Base-by-base conservation (phyloP, 179 eudicot genomes). In the Gypsophila paniculata region DNA sequence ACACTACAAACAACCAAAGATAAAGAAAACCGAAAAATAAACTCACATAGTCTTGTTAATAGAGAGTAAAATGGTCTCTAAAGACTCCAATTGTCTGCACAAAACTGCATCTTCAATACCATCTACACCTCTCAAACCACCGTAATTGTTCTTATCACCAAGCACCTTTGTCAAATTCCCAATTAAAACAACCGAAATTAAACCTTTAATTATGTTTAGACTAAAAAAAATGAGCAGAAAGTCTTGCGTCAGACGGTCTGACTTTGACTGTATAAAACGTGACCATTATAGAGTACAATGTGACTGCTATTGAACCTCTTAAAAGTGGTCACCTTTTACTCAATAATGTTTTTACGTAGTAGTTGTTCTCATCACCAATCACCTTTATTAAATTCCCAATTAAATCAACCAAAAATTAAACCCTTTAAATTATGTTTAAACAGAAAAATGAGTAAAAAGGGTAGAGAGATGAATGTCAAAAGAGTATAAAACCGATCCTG, bases 31-130 rank as follows among this genome's bases (percentile, higher is more conserved):
- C 15, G 55, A 22, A n/a, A 3, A 18, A 9, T 6, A 36, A 32
- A 52, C 63, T 64, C 53, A 91, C 97, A 90, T 70, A 15, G 93
- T 87, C 68, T 83, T 83, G 36, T 77, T 85, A 67, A 84, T 80
- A 2, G 90, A 85, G 32, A 70, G 74, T 76, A 90, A 70, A 81
- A 82, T 87, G 53, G 21, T 81, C 63, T 84, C 89, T 70, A 95
- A 70, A 15, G 96, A 82, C 57, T 90, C 89, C 93, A 92, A 72
- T 75, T 92, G 99, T 77, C 90, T 95, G 21, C 62, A 74, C 75
- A 82, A 76, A 53, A 90, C 85, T 12, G 82, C 80, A 58, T 75
- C 81, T 71, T 85, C 78, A 42, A 95, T 78, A 67, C 91, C 89
- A 58, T 80, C 83, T 73, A 95, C 71, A 76, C 79, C 82, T 77